Conservation (phyloP, 192 early-diverging fungal species). For the Linnemannia elongata region DNA sequence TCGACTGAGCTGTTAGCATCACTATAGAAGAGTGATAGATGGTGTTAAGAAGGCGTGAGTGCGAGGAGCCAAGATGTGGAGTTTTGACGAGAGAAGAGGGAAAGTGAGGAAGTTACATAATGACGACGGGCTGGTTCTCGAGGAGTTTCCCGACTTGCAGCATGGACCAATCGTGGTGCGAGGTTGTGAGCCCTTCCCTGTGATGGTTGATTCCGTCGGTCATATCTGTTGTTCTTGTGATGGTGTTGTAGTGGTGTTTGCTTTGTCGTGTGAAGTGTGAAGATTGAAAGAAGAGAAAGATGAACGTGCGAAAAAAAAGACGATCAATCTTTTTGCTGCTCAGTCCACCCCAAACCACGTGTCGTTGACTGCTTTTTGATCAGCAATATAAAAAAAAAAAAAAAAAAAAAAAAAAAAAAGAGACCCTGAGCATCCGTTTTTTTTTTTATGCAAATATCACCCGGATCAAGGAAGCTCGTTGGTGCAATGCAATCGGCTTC, state of each 20-base stretch:
- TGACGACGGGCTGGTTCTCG: conserved; percentile 71
- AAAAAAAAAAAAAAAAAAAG: background rate
- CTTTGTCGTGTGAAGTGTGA: background rate
- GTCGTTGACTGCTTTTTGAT: no score
- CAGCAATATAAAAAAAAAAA: no score
- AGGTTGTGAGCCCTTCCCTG: conserved; percentile 62
- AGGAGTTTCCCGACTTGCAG: conserved; percentile 71
- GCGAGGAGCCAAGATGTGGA: background rate
- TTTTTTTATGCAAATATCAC: no score
- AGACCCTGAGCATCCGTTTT: no score
- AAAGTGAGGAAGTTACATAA: conserved; percentile 61
- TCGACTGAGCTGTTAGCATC: conserved; percentile 71
- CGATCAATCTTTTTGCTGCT: background rate
- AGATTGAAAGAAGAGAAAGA: conserved; percentile 1
- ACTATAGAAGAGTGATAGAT: conserved; percentile 27
- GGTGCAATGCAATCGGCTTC: no score
- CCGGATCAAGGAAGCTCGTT: no score
- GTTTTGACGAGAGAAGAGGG: background rate
- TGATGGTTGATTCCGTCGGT: conserved; percentile 25
- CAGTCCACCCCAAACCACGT: no score
- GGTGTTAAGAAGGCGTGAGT: background rate
- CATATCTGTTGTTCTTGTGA: background rate
- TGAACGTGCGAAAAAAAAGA: background rate
- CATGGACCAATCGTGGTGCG: conserved; percentile 73
- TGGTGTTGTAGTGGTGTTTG: background rate